These are phyloP conservation scores for Rhizophora mangle DNA, from an alignment of 345 rosid species.

Conservation along the genomic window DNA sequence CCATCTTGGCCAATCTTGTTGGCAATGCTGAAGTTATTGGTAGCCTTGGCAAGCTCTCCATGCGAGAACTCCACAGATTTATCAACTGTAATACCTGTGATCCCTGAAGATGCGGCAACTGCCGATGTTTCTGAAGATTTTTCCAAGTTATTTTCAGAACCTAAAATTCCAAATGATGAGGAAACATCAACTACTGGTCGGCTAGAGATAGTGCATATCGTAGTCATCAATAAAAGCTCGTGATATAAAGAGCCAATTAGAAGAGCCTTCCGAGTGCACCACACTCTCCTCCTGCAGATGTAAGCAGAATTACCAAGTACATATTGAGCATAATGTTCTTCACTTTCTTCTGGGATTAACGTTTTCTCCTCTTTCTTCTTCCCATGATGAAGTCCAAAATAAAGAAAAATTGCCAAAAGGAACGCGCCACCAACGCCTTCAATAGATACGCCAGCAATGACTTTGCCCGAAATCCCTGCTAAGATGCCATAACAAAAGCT, in stretches of 20 bases:
- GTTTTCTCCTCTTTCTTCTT: slow-evolving; percentile 37
- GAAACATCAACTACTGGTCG: no score
- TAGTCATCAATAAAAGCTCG: background rate
- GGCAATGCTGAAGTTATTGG: slow-evolving; percentile 74
- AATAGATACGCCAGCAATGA: slow-evolving; percentile 56
- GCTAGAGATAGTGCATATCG: no score
- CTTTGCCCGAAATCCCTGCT: slow-evolving; percentile 66
- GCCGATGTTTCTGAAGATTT: slow-evolving; percentile 32
- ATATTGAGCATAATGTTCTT: slow-evolving; percentile 16
- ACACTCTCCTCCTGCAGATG: no score
- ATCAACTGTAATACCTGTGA: slow-evolving; percentile 69
- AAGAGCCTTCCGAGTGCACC: no score
- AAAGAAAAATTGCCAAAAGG: slow-evolving; percentile 39
- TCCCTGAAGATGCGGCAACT: slow-evolving; percentile 37
- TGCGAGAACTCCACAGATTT: slow-evolving; percentile 82
- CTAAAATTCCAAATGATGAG: slow-evolving; percentile 21
- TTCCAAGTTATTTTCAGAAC: slow-evolving; percentile 24
- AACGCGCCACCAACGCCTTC: slow-evolving; percentile 44
- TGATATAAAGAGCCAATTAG: no score
- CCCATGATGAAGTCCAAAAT: slow-evolving; percentile 45
- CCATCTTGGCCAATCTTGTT: slow-evolving; percentile 93
- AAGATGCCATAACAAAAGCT: slow-evolving; percentile 33
- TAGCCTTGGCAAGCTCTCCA: slow-evolving; percentile 87
- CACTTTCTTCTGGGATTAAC: slow-evolving; percentile 15
- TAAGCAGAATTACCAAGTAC: slow-evolving; percentile 19